Evolutionary conservation across 2,329 filamentous ascomycete species (phyloP).

Genomic region (Paramyrothecium sp.): DNA sequence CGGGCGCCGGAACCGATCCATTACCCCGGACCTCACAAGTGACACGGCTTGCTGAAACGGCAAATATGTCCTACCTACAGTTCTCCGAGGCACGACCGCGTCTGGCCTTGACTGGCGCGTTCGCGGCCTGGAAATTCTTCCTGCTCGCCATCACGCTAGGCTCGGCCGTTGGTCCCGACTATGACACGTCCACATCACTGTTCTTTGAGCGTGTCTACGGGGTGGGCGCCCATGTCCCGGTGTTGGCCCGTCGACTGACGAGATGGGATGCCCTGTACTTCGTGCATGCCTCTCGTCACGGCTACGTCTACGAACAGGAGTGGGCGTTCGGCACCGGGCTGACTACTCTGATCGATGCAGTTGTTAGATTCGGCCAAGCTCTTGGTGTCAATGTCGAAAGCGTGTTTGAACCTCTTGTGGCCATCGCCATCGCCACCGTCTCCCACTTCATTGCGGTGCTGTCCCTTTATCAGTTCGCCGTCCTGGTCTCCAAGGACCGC

Average conservation of each 20-base stretch:
- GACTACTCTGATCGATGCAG: conserved; percentile 22
- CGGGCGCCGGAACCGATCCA: too few relatives aligned
- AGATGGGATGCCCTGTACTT: conserved; percentile 86
- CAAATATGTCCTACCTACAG: conserved; percentile 12
- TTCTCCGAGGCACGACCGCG: conserved; percentile 15
- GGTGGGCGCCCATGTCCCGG: conserved; percentile 35
- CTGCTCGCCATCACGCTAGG: conserved; percentile 60
- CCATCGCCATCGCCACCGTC: conserved; percentile 66
- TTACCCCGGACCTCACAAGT: too few relatives aligned
- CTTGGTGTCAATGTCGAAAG: conserved; percentile 16
- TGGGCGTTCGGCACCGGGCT: conserved; percentile 71
- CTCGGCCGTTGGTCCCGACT: conserved; percentile 56
- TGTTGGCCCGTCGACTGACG: conserved; percentile 57
- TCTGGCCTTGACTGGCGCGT: conserved; percentile 33
- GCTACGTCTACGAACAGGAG: conserved; percentile 76
- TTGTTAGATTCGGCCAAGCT: conserved; percentile 20
- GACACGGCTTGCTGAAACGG: background rate
- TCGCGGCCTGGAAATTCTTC: conserved; percentile 64
- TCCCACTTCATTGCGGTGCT: conserved; percentile 76
- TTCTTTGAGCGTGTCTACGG: conserved; percentile 33
- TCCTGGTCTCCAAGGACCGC: conserved; percentile 49
- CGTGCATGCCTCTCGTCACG: conserved; percentile 57
- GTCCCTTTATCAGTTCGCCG: conserved; percentile 66
- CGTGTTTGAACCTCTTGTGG: conserved; percentile 48
- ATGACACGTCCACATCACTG: conserved; percentile 73